Percentiles rank a stretch among this genome's conserved stretches.
These are phyloP conservation scores for Globisporangium alternatum DNA, from an alignment of 352 stramenopile genomes.

Conservation along the genomic window DNA sequence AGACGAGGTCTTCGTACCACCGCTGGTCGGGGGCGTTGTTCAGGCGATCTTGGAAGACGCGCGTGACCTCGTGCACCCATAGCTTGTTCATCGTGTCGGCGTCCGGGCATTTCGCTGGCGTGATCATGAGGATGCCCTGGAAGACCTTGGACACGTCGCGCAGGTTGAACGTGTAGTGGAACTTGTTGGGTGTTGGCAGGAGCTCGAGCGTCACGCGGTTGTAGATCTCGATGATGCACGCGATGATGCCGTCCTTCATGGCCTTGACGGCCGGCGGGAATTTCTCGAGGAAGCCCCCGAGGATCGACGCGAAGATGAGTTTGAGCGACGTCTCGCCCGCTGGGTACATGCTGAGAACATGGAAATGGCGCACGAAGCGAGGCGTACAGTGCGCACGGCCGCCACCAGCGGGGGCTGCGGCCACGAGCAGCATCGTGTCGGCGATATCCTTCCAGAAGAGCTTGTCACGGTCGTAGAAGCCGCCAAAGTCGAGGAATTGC, in stretches of 20 bases:
- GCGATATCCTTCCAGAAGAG: slow-evolving; percentile 96
- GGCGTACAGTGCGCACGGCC: slow-evolving; percentile 86
- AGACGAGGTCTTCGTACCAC: slow-evolving; percentile 90
- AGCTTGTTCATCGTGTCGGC: slow-evolving; percentile 85
- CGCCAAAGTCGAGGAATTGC: slow-evolving; percentile 94
- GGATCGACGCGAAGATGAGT: slow-evolving; percentile 92
- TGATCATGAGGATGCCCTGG: slow-evolving; percentile 94
- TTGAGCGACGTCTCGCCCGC: slow-evolving; percentile 85
- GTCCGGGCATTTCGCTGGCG: slow-evolving; percentile 70
- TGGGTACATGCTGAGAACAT: slow-evolving; percentile 93
- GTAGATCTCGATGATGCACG: slow-evolving; percentile 93
- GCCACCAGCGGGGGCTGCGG: slow-evolving; percentile 89
- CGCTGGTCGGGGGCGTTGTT: slow-evolving; percentile 85
- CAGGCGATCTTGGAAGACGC: slow-evolving; percentile 93
- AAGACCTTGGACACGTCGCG: slow-evolving; percentile 96
- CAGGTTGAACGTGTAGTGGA: slow-evolving; percentile 96
- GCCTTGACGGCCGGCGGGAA: slow-evolving; percentile 86
- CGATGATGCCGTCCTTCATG: slow-evolving; percentile 80
- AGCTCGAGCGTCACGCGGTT: slow-evolving; percentile 90
- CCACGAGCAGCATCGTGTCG: slow-evolving; percentile 90
- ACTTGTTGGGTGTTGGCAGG: slow-evolving; percentile 91
- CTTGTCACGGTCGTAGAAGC: slow-evolving; percentile 96
- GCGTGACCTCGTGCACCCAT: slow-evolving; percentile 91
- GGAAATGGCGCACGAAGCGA: slow-evolving; percentile 94
- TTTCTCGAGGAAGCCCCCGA: slow-evolving; percentile 90